Base-by-base conservation (phyloP, 164 flowering plant genomes). In the Magnolia sinica region DNA sequence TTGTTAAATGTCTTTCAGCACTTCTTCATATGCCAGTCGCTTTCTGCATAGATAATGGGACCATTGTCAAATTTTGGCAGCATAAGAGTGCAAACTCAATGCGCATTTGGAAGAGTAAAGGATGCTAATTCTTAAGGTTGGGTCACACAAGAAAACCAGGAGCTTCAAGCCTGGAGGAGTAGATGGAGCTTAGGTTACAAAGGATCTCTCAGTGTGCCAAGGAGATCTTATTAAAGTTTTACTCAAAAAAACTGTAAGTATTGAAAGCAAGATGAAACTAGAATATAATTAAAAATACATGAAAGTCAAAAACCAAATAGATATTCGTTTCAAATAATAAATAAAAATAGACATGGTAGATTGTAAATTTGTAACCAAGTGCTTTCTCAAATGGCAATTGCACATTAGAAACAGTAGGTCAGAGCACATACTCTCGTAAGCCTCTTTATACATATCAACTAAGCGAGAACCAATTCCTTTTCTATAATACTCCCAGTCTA, bases 401-500 rank as follows among this genome's bases (percentile, higher is more conserved):
- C 67, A 20, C 67, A 19, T 19, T 64, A 64, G n/a, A 55, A 37
- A 16, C n/a, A 50, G 24, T 45, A 70, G 2, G 58, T 49, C 73
- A 70, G 37, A 7, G n/a, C 1, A 19, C 93, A 76, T 90, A 96
- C 99, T 87, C 16, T 94, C 99, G 84, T 89, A 96, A 50, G 92
- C 94, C 78, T 92, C 89, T 81, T 96, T 96, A 85, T 93, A 96
- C 97, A 90, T 89, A 75, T 96, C 98, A 80, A 96, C 99, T 86
- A 96, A 76, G 65, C 91, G 89, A 73, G 92, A 80, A 22, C 99
- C 99, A 83, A 93, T 88, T 78, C 95, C 97, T 78, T 92, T 96
- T 74, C 99, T 92, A 70, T 94, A 94, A 68, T 89, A 90, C n/a
- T 94, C 99, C 99, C 97, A 96, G 83, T 96, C 90, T 66, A 96